phyloP scores from a whole-genome alignment of 2,329 filamentous ascomycete genomes.

The Colletotrichum orbiculare region DNA sequence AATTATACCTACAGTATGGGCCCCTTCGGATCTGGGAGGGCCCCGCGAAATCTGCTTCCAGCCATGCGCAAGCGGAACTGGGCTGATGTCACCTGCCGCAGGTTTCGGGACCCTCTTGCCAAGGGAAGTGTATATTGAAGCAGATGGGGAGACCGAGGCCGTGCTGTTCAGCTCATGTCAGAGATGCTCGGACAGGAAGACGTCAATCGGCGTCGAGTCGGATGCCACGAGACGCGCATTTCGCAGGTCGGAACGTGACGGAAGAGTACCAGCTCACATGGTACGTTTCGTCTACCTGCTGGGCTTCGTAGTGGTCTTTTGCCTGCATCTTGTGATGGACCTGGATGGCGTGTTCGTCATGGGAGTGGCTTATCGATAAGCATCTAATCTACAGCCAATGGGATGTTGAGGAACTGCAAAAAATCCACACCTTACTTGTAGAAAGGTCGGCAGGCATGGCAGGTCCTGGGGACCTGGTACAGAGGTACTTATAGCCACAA shows the following conservation, averaged over 20 bases:
- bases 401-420: background rate
- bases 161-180: no score
- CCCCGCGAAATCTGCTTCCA: conserved; percentile 17
- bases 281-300: conserved; percentile 1
- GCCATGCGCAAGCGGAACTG: background rate
- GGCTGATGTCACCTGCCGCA: conserved; percentile 28
- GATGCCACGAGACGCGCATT: no score
- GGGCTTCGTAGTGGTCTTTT: conserved; percentile 3
- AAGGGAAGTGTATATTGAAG: background rate
- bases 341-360: conserved; percentile 33
- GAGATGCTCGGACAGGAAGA: no score
- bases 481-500: background rate
- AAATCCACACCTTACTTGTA: background rate
- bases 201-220: no score
- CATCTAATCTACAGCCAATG: conserved; percentile 2
- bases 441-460: background rate
- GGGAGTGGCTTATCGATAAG: conserved; percentile 32
- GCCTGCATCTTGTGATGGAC: conserved; percentile 31
- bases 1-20: background rate
- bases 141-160: background rate
- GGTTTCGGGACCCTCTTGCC: background rate
- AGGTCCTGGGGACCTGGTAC: background rate
- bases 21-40: conserved; percentile 5
- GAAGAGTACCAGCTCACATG: conserved; percentile 29
- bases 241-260: background rate